A percentile compares a stretch with the other conserved stretches of the same genome.
Conservation (phyloP, 345 rosid species). For the Syzygium jambos region DNA sequence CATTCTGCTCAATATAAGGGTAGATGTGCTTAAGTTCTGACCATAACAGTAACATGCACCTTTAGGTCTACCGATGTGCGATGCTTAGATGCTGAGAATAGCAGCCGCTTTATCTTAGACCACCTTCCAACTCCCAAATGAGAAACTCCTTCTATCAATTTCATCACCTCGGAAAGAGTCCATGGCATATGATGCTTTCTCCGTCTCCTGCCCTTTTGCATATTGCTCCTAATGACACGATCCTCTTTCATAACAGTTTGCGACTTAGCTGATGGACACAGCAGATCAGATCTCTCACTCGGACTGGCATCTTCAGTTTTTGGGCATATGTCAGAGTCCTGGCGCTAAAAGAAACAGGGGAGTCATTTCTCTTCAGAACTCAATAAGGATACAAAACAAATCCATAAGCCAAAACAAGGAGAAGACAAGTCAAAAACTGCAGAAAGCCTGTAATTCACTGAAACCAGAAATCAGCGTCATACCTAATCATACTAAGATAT, state of each 20-base stretch:
- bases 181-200: conserved; percentile 19
- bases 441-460: not conserved
- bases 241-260: not conserved
- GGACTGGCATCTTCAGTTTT: not conserved
- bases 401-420: not conserved
- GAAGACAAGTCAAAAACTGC: not conserved
- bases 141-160: conserved; percentile 24
- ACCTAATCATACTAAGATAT: not conserved
- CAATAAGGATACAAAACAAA: not conserved
- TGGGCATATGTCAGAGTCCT: conserved; percentile 1
- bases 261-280: not conserved
- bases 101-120: conserved; percentile 21
- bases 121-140: conserved; percentile 24
- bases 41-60: conserved; percentile 3
- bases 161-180: conserved; percentile 24
- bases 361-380: not conserved
- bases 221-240: not conserved
- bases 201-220: conserved; percentile 7
- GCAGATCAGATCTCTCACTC: conserved; percentile 3
- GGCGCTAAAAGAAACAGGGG: not conserved
- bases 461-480: not conserved
- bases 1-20: not conserved
- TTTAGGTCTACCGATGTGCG: conserved; percentile 27
- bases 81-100: conserved; percentile 17
- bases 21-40: not conserved